Conservation (phyloP, 2,329 filamentous ascomycete genomes). For the Amphichorda felina region DNA sequence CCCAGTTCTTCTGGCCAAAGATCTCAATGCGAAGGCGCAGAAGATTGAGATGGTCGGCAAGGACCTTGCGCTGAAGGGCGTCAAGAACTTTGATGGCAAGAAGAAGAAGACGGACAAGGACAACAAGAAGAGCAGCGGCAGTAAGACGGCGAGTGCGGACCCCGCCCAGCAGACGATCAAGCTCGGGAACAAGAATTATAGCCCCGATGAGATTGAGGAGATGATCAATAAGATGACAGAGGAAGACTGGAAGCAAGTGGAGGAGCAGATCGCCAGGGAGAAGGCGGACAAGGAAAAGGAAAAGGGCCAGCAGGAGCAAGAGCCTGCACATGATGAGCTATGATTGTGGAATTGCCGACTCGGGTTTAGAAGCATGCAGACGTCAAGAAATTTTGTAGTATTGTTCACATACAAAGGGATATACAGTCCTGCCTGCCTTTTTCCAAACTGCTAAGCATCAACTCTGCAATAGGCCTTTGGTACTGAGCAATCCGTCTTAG, state of each 20-base stretch:
- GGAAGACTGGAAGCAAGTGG: conserved; percentile 10
- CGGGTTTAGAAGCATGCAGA: too few species aligned
- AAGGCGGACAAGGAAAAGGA: conserved; percentile 15
- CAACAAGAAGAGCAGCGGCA: conserved; percentile 22
- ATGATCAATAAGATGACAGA: conserved; percentile 23
- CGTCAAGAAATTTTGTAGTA: too few species aligned
- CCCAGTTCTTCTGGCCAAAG: conserved; percentile 60
- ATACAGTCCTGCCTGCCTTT: too few species aligned
- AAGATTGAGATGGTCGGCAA: conserved; percentile 60
- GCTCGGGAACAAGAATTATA: conserved; percentile 20
- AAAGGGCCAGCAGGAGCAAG: conserved; percentile 10
- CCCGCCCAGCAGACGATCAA: conserved; percentile 27
- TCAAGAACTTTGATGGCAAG: conserved; percentile 40
- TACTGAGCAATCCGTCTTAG: too few species aligned
- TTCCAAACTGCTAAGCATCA: too few species aligned
- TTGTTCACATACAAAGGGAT: too few species aligned
- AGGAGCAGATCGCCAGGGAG: conserved; percentile 14
- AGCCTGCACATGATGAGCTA: conserved; percentile 7
- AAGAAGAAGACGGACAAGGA: conserved; percentile 37
- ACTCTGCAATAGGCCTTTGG: too few species aligned
- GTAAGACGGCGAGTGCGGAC: conserved; percentile 22
- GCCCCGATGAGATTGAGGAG: conserved; percentile 31
- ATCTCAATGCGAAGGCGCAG: conserved; percentile 58
- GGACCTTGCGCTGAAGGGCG: conserved; percentile 59
- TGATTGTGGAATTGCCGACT: too few species aligned